Percentiles rank a stretch among this genome's conserved stretches.
Evolutionary conservation across 257 asterid genomes (phyloP).

Genomic region (Nicotiana sylvestris): DNA sequence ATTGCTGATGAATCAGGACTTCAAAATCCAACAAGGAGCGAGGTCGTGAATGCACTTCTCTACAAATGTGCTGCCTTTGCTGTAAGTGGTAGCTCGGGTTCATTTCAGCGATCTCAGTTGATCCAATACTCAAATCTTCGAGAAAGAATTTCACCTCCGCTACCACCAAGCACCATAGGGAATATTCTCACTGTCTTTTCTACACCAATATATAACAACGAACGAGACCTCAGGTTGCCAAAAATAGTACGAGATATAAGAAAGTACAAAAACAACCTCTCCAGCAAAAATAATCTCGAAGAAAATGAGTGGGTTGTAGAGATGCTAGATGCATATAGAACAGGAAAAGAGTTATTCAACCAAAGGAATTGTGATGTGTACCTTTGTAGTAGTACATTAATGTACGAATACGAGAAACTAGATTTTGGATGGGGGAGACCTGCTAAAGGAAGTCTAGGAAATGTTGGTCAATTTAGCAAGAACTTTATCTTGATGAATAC

Average conservation of each 20-base stretch:
- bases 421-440: slow-evolving; percentile 15
- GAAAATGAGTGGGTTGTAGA: not conserved
- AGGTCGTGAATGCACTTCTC: not conserved
- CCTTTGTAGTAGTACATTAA: not conserved
- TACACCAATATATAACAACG: not conserved
- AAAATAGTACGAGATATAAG: not conserved
- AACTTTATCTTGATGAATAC: not conserved
- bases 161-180: not conserved
- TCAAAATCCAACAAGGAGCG: not conserved
- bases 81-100: not conserved
- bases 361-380: not conserved
- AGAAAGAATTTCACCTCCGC: not conserved
- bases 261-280: not conserved
- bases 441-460: not conserved
- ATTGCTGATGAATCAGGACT: not conserved
- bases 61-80: not conserved
- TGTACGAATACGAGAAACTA: not conserved
- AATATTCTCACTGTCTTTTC: not conserved
- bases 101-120: not conserved
- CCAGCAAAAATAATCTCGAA: not conserved
- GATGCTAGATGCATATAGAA: not conserved
- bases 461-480: not conserved
- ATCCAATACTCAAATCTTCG: not conserved
- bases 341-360: not conserved
- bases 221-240: not conserved